phyloP scores from a whole-genome alignment of 2,329 filamentous ascomycete species.

The Epichloe scottii region DNA sequence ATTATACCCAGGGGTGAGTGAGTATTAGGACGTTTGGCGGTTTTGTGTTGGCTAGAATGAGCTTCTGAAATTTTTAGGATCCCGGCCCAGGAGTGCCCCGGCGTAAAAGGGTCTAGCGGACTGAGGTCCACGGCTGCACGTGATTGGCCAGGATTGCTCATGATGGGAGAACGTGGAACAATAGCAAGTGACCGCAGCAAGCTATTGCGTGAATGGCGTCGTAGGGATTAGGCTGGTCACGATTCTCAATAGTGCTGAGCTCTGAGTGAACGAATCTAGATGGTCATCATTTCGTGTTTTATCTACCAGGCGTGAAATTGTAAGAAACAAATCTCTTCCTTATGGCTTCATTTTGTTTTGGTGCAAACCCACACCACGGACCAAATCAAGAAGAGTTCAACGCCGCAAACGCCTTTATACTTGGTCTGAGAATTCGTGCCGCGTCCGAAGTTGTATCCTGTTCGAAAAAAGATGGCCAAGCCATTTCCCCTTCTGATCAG shows the following conservation, averaged over 20 bases:
- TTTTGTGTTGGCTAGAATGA: background rate
- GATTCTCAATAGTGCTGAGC: background rate
- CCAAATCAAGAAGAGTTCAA: background rate
- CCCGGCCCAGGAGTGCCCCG: background rate
- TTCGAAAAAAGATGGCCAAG: background rate
- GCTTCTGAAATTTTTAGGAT: conserved; percentile 1
- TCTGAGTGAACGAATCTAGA: background rate
- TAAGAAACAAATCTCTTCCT: background rate
- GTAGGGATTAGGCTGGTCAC: background rate
- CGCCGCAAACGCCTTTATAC: background rate
- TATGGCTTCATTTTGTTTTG: background rate
- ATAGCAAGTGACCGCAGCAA: background rate
- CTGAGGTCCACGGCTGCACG: background rate
- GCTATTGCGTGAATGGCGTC: background rate
- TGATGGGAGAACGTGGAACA: background rate
- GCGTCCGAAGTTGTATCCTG: background rate
- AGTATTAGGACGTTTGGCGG: background rate
- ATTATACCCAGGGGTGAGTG: background rate
- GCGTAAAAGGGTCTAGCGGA: too few species aligned
- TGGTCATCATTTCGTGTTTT: background rate
- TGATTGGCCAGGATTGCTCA: background rate
- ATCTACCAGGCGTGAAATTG: background rate
- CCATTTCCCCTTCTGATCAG: background rate
- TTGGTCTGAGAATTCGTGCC: background rate
- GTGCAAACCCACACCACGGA: background rate